Percentiles rank a stretch among this genome's conserved stretches.
Evolutionary conservation across 352 stramenopile species (phyloP).

Genomic region (Globisporangium cystogenes): DNA sequence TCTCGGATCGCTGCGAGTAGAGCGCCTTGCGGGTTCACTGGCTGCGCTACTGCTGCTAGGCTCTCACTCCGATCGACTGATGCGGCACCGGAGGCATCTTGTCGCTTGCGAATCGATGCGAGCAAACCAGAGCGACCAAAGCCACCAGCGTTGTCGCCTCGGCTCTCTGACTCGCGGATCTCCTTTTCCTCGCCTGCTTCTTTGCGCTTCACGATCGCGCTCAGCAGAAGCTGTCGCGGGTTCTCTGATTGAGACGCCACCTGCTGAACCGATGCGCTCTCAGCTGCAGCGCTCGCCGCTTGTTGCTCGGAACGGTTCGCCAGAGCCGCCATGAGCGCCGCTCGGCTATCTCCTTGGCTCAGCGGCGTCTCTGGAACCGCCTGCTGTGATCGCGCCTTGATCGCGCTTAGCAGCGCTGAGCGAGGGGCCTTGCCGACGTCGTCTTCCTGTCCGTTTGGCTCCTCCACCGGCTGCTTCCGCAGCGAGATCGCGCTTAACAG

Average conservation of each 20-base stretch:
- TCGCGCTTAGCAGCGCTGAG: slow-evolving; percentile 1
- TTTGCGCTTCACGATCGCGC: not conserved
- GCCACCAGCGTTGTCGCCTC: not conserved
- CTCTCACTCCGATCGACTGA: not conserved
- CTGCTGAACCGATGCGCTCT: not conserved
- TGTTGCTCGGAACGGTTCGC: not conserved
- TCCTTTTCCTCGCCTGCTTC: not conserved
- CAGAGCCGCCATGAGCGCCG: not conserved
- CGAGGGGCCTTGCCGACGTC: not conserved
- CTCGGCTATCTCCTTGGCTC: not conserved
- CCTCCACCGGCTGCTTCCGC: not conserved
- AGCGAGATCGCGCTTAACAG: slow-evolving; percentile 8
- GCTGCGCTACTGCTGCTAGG: not conserved
- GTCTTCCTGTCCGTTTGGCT: not conserved
- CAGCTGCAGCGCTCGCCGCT: not conserved
- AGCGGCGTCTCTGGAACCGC: not conserved
- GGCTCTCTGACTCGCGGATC: too few relatives aligned
- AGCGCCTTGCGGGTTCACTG: slow-evolving; percentile 14
- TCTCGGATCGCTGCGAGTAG: slow-evolving; percentile 26
- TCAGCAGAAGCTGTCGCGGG: not conserved
- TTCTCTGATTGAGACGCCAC: not conserved
- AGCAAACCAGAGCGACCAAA: slow-evolving; percentile 8
- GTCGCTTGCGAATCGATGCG: slow-evolving; percentile 13
- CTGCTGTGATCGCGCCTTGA: slow-evolving; percentile 1
- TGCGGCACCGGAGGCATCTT: not conserved